Percentiles rank a stretch among this genome's conserved stretches.
Conservation (phyloP, 2,329 filamentous ascomycete species). For the Colletotrichum kahawae region DNA sequence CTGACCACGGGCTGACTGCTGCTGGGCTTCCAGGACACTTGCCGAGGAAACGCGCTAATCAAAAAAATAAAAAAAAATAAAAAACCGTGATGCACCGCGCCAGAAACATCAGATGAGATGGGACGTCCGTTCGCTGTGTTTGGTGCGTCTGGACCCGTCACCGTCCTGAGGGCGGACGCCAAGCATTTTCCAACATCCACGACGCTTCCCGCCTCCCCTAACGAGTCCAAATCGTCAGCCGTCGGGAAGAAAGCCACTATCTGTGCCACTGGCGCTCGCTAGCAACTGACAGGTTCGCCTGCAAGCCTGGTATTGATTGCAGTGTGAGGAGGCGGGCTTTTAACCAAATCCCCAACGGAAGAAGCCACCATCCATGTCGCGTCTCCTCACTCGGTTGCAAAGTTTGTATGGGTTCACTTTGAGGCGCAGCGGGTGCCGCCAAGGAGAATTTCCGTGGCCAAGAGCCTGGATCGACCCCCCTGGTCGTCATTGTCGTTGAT, state of each 20-base stretch:
- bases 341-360: background rate
- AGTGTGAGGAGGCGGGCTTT: background rate
- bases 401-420: background rate
- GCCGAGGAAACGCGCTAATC: background rate
- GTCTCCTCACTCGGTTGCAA: background rate
- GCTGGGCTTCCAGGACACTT: background rate
- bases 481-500: background rate
- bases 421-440: constrained; percentile 14
- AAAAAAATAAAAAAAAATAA: no score
- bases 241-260: background rate
- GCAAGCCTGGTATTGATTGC: background rate
- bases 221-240: background rate
- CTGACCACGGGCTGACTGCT: background rate
- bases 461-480: background rate
- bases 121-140: background rate
- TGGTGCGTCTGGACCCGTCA: background rate
- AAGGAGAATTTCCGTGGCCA: constrained; percentile 9
- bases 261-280: background rate
- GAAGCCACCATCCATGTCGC: background rate
- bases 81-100: background rate
- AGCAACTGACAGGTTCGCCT: background rate
- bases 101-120: background rate
- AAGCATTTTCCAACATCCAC: background rate
- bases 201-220: background rate
- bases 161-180: background rate